Evolutionary conservation across 352 stramenopile genomes (phyloP).

Genomic region (Phytopythium vexans): DNA sequence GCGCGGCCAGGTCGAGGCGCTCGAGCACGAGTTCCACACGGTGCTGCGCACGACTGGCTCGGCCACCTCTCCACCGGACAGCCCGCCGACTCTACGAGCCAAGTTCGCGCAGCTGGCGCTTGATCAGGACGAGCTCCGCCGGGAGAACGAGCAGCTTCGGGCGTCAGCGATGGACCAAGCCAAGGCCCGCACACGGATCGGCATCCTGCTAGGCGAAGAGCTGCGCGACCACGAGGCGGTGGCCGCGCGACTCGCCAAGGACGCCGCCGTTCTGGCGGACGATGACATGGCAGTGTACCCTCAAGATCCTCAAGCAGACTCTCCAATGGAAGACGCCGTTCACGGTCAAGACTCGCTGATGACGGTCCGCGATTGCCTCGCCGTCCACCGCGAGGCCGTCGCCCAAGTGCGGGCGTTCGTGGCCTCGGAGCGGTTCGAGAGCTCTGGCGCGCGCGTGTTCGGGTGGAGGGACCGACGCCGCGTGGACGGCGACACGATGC

Average conservation of each 20-base stretch:
- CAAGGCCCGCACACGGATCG: constrained; percentile 46
- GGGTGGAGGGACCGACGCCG: constrained; percentile 56
- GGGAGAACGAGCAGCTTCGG: constrained; percentile 57
- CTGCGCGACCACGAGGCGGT: constrained; percentile 30
- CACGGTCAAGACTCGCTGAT: constrained; percentile 11
- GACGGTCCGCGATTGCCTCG: constrained; percentile 40
- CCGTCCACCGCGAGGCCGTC: constrained; percentile 41
- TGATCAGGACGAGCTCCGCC: constrained; percentile 46
- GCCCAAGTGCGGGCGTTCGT: constrained; percentile 38
- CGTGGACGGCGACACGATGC: constrained; percentile 32
- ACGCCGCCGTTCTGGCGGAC: not conserved
- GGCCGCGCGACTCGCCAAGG: not conserved
- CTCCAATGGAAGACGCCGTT: too few relatives aligned
- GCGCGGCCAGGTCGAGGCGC: constrained; percentile 35
- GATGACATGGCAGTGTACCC: too few relatives aligned
- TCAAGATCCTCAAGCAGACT: too few relatives aligned
- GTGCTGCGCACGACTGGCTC: constrained; percentile 10
- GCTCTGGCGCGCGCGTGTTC: constrained; percentile 52
- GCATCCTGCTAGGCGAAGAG: constrained; percentile 58
- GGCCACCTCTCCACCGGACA: constrained; percentile 2
- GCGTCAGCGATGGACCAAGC: constrained; percentile 50
- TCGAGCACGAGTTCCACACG: constrained; percentile 45
- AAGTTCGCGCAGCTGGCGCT: constrained; percentile 49
- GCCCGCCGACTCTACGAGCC: constrained; percentile 22
- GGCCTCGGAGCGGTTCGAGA: constrained; percentile 34